Evolutionary conservation across 306 rosid species (phyloP), one percentile per base, ranked within the genome.

Genomic region (Canavalia gladiata): DNA sequence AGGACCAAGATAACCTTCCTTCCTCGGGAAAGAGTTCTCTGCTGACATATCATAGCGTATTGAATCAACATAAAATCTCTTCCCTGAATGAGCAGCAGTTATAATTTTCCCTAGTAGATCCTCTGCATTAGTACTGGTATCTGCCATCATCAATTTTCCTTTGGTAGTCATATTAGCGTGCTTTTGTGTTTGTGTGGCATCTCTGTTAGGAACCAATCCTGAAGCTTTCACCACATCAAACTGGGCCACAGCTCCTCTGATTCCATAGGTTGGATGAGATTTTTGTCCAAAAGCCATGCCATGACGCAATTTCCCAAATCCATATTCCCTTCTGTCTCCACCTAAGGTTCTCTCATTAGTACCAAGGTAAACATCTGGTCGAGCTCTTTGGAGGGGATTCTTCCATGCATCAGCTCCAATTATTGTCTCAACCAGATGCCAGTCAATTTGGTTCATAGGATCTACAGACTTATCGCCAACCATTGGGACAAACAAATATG

Each of bases 341-440:
- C 99, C 99, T 84, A 95, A 86, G 30, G 98, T 92, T 82, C 99
- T 96, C 88, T 95, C 99, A 73, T 92, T 95, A 76, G 99, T 95
- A 81, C 99, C 99, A 83, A 95, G 99, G 89, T 90, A 95, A 84
- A 95, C 98, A 90, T 95, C 99, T 66, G 99, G 99, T 74, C 99
- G 94, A 90, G 99, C 98, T 78, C 88, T 90, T 82, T 95, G 99
- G 89, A 95, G 99, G 80, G 99, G 99, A 93, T 95, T 95, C 52
- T 75, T 82, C 99, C 99, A 95, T 52, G 93, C 97, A 81, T 89
- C 90, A 7, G 91, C 87, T 84, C 88, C 80, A 85, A 85, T 88
- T 80, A 95, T 87, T 80, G 85, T 89, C 86, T 89, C 92, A 91
- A 93, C 93, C 90, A 93, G 87, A 90, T 82, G 86, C 99, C 99